Percentiles rank a stretch among this genome's conserved stretches.
Conservation (phyloP, 2,329 filamentous ascomycete species). For the Plectosphaerella cucumerina region DNA sequence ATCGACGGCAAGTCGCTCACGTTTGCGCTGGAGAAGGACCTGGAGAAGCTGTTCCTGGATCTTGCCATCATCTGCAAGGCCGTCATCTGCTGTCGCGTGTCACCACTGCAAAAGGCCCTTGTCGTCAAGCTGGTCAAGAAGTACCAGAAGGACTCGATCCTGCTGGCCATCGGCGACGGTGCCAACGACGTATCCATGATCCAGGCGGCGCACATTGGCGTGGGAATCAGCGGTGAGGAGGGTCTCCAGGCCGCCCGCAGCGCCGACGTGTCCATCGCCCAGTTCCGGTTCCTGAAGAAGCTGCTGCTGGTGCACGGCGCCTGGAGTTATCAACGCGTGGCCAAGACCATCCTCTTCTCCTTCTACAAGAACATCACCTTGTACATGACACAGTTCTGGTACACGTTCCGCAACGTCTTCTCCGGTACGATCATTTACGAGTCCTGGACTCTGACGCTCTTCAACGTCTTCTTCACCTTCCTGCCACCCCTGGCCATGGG, state of each 20-base stretch:
- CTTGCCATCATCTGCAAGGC: constrained; percentile 95
- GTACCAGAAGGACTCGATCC: constrained; percentile 79
- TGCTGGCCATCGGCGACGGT: constrained; percentile 93
- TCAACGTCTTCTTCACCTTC: constrained; percentile 97
- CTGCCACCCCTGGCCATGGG: constrained; percentile 90
- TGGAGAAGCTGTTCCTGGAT: constrained; percentile 91
- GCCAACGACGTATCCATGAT: constrained; percentile 99
- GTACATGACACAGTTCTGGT: constrained; percentile 99
- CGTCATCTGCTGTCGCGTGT: constrained; percentile 97
- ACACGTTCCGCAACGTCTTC: constrained; percentile 97
- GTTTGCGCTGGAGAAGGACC: constrained; percentile 84
- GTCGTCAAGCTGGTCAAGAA: constrained; percentile 98
- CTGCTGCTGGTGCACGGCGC: constrained; percentile 90
- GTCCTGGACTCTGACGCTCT: constrained; percentile 98
- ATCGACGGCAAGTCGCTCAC: constrained; percentile 97
- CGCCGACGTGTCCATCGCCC: constrained; percentile 91
- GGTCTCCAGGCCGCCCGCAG: constrained; percentile 94
- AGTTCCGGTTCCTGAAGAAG: constrained; percentile 94
- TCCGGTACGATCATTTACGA: constrained; percentile 98
- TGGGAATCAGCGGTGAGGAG: constrained; percentile 95
- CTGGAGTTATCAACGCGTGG: constrained; percentile 96
- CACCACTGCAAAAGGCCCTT: constrained; percentile 91
- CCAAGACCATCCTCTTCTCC: constrained; percentile 95
- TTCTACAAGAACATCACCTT: constrained; percentile 99
- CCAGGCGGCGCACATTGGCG: constrained; percentile 94